Evolutionary conservation across 2,329 filamentous ascomycete genomes (phyloP).

Genomic region (Fusarium citri): DNA sequence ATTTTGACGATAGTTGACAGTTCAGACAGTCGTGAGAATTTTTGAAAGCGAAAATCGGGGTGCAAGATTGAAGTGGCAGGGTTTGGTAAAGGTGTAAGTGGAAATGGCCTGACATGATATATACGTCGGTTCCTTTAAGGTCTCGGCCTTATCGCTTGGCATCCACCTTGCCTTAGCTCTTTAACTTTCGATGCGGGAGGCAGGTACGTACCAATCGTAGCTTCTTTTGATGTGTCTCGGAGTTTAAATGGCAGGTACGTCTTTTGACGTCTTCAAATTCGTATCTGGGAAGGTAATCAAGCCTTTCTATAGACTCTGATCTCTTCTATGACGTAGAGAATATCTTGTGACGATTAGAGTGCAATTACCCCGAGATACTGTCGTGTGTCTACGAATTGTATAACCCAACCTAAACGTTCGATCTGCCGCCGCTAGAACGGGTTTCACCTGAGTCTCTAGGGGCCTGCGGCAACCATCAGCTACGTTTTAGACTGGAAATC

Average conservation of each 20-base stretch:
- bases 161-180: constrained; percentile 21
- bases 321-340: background rate
- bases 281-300: background rate
- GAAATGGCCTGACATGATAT: constrained; percentile 47
- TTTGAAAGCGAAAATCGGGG: constrained; percentile 26
- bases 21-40: constrained; percentile 6
- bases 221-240: background rate
- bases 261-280: background rate
- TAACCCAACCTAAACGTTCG: background rate
- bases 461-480: background rate
- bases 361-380: background rate
- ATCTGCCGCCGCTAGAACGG: constrained; percentile 9
- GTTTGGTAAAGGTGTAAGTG: constrained; percentile 46
- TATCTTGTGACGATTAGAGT: background rate
- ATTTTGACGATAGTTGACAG: constrained; percentile 52
- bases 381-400: background rate
- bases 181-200: background rate
- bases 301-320: background rate
- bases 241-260: background rate
- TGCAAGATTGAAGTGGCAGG: constrained; percentile 36
- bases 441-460: background rate
- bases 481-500: constrained; percentile 1
- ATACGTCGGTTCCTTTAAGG: constrained; percentile 35
- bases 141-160: constrained; percentile 40
- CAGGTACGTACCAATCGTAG: constrained; percentile 35